Conservation (phyloP, 177 flowering plant species). For the Vitis hybrid region DNA sequence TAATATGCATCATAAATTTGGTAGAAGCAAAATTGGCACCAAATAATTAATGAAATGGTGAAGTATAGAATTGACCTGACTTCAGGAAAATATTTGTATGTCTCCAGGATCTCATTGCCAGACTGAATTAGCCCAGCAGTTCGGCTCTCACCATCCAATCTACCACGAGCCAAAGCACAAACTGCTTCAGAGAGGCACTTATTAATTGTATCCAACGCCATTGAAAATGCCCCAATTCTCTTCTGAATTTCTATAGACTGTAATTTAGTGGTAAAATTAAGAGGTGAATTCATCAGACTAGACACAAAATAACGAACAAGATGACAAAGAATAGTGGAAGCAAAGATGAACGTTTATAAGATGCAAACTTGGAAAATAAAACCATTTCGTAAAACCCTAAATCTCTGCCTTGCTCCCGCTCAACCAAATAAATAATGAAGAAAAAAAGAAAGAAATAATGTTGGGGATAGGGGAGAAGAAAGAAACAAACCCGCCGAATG, state of each 20-base stretch:
- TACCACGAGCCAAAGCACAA: constrained; percentile 81
- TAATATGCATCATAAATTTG: not conserved
- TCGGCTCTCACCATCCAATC: constrained; percentile 89
- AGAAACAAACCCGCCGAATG: too few relatives aligned
- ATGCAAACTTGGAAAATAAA: too few relatives aligned
- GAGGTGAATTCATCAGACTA: not conserved
- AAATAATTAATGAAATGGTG: not conserved
- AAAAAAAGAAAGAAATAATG: too few relatives aligned
- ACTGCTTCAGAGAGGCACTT: constrained; percentile 93
- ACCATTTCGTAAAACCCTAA: too few relatives aligned
- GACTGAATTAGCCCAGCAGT: constrained; percentile 84
- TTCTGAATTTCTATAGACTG: constrained; percentile 92
- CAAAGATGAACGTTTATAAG: not conserved
- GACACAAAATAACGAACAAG: too few relatives aligned
- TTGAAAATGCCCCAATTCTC: constrained; percentile 89
- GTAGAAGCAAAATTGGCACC: not conserved
- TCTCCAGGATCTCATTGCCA: constrained; percentile 83
- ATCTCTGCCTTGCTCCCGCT: too few relatives aligned
- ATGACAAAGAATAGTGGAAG: not conserved
- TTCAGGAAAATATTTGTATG: constrained; percentile 71
- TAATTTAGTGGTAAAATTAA: constrained; percentile 10
- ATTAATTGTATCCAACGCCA: constrained; percentile 86
- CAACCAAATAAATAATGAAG: too few relatives aligned
- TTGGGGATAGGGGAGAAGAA: too few relatives aligned
- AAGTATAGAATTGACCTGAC: constrained; percentile 47